Evolutionary conservation across 2,329 filamentous ascomycete species (phyloP).

Genomic region (Dactylonectria estremocensis): DNA sequence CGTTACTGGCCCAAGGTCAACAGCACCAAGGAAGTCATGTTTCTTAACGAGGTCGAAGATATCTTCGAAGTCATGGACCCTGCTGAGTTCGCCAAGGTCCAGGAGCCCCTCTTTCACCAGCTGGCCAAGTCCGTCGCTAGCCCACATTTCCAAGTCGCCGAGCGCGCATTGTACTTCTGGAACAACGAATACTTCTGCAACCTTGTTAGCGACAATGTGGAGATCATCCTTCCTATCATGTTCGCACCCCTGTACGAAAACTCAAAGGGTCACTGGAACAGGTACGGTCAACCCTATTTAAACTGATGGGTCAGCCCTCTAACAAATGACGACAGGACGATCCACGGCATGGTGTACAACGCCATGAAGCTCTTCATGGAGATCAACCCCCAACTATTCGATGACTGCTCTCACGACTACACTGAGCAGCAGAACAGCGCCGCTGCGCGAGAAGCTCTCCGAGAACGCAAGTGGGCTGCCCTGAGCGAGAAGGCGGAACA

Average conservation of each 20-base stretch:
- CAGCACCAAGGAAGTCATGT: conserved; percentile 99
- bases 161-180: conserved; percentile 98
- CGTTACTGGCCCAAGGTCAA: conserved; percentile 99
- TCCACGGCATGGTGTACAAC: conserved; percentile 99
- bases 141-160: conserved; percentile 98
- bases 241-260: conserved; percentile 99
- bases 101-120: conserved; percentile 97
- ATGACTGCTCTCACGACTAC: conserved; percentile 98
- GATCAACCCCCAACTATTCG: conserved; percentile 97
- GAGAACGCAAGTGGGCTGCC: conserved; percentile 91
- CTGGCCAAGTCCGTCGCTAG: conserved; percentile 98
- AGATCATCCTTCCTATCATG: conserved; percentile 99
- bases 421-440: conserved; percentile 96
- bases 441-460: conserved; percentile 83
- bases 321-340: conserved; percentile 76
- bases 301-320: neutral
- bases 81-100: conserved; percentile 97
- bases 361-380: conserved; percentile 99
- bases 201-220: conserved; percentile 97
- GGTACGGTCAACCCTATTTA: conserved; percentile 67
- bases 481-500: conserved; percentile 85
- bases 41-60: conserved; percentile 98
- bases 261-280: conserved; percentile 99
- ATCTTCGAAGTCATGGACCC: conserved; percentile 99
- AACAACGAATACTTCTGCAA: conserved; percentile 99